These are phyloP conservation scores for Botrytis galanthina DNA, from an alignment of 2,329 filamentous ascomycete genomes.

Conservation along the genomic window DNA sequence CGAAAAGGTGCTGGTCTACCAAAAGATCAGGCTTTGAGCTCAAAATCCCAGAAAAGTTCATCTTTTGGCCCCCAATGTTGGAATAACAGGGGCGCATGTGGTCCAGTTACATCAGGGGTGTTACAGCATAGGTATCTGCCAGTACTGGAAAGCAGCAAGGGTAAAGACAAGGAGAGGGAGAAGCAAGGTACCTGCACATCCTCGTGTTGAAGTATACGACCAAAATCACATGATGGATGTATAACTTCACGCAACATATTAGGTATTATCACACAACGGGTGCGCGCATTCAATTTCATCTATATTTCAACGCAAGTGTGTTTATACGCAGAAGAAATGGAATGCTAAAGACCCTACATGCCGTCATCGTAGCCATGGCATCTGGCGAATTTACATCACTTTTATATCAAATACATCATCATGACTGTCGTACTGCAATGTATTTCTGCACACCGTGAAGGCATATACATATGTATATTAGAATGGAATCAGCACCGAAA, in stretches of 20 bases:
- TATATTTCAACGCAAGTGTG: conserved; percentile 1
- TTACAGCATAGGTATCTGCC: neutral
- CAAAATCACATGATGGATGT: conserved; percentile 16
- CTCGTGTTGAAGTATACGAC: conserved; percentile 11
- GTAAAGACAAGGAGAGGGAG: neutral
- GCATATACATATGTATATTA: neutral
- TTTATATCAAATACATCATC: neutral
- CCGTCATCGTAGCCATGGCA: neutral
- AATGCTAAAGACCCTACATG: neutral
- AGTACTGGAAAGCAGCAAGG: neutral
- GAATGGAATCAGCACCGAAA: neutral
- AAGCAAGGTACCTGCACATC: conserved; percentile 3
- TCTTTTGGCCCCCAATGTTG: neutral
- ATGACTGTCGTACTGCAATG: neutral
- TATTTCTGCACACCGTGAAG: neutral
- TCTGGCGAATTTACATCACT: neutral
- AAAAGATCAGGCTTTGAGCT: neutral
- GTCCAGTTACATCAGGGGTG: neutral
- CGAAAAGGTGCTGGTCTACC: neutral
- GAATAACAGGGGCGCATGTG: neutral
- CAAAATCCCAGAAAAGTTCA: neutral
- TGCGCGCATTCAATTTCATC: neutral
- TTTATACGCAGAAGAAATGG: neutral
- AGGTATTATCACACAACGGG: neutral
- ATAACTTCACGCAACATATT: conserved; percentile 9